Evolutionary conservation across 1,284 basidiomycete genomes (phyloP).

Genomic region (Leccinum pseudoinsigne): DNA sequence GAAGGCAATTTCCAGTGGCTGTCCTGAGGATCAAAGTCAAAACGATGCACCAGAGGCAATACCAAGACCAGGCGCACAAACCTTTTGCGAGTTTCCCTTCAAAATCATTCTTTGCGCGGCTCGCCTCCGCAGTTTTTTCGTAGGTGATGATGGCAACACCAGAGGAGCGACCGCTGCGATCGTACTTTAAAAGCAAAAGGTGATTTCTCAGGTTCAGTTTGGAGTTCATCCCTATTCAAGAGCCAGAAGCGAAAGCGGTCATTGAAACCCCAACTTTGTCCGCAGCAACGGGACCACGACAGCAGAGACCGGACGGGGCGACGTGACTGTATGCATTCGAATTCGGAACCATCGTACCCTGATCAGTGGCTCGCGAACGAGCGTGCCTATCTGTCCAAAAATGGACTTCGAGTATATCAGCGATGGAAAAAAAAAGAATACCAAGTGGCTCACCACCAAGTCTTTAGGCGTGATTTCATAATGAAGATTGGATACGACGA

Average conservation of each 20-base stretch:
- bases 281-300: conserved; percentile 29
- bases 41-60: neutral
- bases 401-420: conserved; percentile 58
- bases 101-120: conserved; percentile 83
- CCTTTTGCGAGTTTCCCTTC: conserved; percentile 92
- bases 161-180: conserved; percentile 91
- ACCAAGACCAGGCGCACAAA: conserved; percentile 33
- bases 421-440: neutral
- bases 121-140: conserved; percentile 78
- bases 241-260: conserved; percentile 45
- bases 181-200: conserved; percentile 71
- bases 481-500: conserved; percentile 88
- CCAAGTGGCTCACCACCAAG: conserved; percentile 63
- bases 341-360: conserved; percentile 85
- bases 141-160: conserved; percentile 86
- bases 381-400: conserved; percentile 91
- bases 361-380: conserved; percentile 89
- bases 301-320: conserved; percentile 35
- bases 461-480: conserved; percentile 92
- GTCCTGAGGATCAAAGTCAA: conserved; percentile 47
- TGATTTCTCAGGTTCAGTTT: conserved; percentile 35
- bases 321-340: conserved; percentile 47
- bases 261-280: conserved; percentile 32
- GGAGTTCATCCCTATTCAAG: conserved; percentile 33
- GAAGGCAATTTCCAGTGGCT: conserved; percentile 78